These are phyloP conservation scores for Corynespora cassiicola DNA, from an alignment of 2,329 filamentous ascomycete species.

Conservation along the genomic window DNA sequence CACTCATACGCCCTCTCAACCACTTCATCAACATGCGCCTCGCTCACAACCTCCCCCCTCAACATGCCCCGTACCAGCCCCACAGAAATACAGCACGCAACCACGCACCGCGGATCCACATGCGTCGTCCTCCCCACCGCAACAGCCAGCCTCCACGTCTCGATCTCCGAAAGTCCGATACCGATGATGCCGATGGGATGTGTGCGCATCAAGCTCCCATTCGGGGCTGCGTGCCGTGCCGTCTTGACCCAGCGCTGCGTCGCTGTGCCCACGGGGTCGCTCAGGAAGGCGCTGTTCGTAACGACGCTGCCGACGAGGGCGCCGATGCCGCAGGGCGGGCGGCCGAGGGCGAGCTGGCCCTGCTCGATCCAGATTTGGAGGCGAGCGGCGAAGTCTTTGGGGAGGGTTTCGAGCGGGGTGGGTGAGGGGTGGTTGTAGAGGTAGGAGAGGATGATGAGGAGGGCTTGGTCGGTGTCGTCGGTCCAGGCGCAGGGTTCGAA, in stretches of 20 bases:
- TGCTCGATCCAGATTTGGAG: slow-evolving; percentile 56
- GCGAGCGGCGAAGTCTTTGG: slow-evolving; percentile 54
- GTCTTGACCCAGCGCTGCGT: slow-evolving; percentile 51
- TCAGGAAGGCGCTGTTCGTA: slow-evolving; percentile 45
- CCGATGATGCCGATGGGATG: slow-evolving; percentile 60
- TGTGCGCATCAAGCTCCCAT: slow-evolving; percentile 62
- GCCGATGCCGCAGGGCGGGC: slow-evolving; percentile 58
- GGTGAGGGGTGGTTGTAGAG: slow-evolving; percentile 51
- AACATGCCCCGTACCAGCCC: slow-evolving; percentile 56
- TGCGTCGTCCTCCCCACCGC: slow-evolving; percentile 56
- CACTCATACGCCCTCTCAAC: slow-evolving; percentile 51
- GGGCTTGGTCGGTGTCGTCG: slow-evolving; percentile 62
- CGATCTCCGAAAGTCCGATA: slow-evolving; percentile 47
- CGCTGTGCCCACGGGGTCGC: slow-evolving; percentile 50
- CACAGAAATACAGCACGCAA: slow-evolving; percentile 57
- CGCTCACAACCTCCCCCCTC: slow-evolving; percentile 51
- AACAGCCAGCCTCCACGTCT: slow-evolving; percentile 54
- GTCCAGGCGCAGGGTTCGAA: slow-evolving; percentile 55
- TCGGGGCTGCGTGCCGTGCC: slow-evolving; percentile 53
- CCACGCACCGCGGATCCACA: slow-evolving; percentile 59
- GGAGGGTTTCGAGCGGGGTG: slow-evolving; percentile 13
- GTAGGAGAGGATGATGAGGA: slow-evolving; percentile 58
- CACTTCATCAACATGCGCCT: slow-evolving; percentile 50
- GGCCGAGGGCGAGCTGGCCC: slow-evolving; percentile 56
- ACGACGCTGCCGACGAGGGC: slow-evolving; percentile 56